Conservation (phyloP, 179 eudicot genomes). For the Camellia oleifera region DNA sequence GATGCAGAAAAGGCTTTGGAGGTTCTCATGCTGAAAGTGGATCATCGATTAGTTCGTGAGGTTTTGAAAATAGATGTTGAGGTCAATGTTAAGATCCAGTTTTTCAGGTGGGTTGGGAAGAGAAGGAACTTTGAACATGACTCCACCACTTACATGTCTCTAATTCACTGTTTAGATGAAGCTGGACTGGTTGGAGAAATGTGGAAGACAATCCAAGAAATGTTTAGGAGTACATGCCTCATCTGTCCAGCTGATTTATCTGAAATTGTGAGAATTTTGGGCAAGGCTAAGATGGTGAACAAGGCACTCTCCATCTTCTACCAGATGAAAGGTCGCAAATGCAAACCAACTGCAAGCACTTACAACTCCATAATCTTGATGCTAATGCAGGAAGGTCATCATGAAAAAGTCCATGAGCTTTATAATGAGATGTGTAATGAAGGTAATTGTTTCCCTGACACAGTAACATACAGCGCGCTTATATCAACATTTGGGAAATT, state of each 20-base stretch:
- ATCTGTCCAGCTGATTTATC: constrained; percentile 68
- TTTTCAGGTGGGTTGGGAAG: constrained; percentile 93
- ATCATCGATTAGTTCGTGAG: constrained; percentile 84
- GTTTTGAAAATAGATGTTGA: constrained; percentile 80
- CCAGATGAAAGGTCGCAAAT: constrained; percentile 72
- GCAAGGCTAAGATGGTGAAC: constrained; percentile 82
- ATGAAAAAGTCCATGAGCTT: constrained; percentile 85
- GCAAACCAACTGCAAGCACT: constrained; percentile 70
- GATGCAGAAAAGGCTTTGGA: constrained; percentile 98
- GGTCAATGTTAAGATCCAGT: constrained; percentile 71
- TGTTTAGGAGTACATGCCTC: constrained; percentile 55
- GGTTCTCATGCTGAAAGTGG: constrained; percentile 80
- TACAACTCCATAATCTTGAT: constrained; percentile 82
- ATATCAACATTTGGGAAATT: constrained; percentile 76
- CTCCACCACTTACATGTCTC: constrained; percentile 68
- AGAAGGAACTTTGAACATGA: constrained; percentile 88
- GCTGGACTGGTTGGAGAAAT: constrained; percentile 67
- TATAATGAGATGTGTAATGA: constrained; percentile 92
- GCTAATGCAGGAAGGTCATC: constrained; percentile 86
- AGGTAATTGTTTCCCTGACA: constrained; percentile 76
- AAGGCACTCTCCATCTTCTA: constrained; percentile 82
- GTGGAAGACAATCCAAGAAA: constrained; percentile 86
- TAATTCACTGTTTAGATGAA: constrained; percentile 72
- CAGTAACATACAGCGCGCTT: constrained; percentile 79
- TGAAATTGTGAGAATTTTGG: constrained; percentile 62